These are phyloP conservation scores for Eimeria necatrix DNA, from an alignment of 169 alveolate species.

Conservation along the genomic window DNA sequence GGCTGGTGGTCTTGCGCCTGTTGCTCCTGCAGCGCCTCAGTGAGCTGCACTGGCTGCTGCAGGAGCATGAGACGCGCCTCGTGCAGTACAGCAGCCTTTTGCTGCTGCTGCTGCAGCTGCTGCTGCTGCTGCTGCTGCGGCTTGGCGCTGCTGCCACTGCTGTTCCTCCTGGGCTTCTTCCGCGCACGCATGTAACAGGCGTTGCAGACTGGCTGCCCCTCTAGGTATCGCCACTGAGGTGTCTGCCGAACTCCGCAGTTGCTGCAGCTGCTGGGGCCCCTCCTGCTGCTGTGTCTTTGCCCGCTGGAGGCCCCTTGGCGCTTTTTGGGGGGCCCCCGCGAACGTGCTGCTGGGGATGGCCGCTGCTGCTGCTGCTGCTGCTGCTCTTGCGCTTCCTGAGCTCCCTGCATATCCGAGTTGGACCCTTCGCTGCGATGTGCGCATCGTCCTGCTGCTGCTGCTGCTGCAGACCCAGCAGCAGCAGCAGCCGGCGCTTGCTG, in stretches of 20 bases:
- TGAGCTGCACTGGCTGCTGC: conserved; percentile 24
- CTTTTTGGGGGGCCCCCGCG: neutral
- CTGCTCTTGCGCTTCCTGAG: neutral
- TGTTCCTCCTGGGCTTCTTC: conserved; percentile 75
- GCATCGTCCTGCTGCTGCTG: conserved; percentile 3
- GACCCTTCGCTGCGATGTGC: neutral
- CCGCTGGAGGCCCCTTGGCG: conserved; percentile 1
- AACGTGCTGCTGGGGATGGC: neutral
- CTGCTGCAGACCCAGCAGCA: neutral
- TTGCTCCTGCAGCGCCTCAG: neutral
- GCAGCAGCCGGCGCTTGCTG: conserved; percentile 7
- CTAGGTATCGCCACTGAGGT: conserved; percentile 88
- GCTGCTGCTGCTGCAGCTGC: conserved; percentile 7
- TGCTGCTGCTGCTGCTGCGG: conserved; percentile 47
- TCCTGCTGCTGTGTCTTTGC: neutral
- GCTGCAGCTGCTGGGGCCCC: conserved; percentile 34
- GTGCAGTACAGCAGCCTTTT: neutral
- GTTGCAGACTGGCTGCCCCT: conserved; percentile 88
- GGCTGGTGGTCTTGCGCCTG: too few relatives aligned
- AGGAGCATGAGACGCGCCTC: neutral
- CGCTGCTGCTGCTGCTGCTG: neutral
- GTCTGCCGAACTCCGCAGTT: conserved; percentile 77
- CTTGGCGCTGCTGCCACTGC: neutral
- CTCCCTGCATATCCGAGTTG: conserved; percentile 1
- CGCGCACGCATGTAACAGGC: conserved; percentile 90